A percentile compares a stretch with the other conserved stretches of the same genome.
Evolutionary conservation across 768 basidiomycete species (phyloP).

Genomic region (Royoungia palumana): DNA sequence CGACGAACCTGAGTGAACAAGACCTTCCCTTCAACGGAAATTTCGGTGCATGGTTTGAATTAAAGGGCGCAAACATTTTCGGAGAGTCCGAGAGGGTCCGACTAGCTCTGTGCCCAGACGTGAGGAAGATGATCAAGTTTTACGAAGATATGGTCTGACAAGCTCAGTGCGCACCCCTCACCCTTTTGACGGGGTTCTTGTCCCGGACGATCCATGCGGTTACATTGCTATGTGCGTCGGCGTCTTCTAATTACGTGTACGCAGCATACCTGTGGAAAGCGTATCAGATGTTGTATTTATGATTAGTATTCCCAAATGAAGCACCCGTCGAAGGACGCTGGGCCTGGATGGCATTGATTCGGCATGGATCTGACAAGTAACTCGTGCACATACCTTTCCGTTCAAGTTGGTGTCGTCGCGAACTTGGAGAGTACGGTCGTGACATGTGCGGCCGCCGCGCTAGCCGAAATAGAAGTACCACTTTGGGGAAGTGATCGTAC

Average conservation of each 20-base stretch:
- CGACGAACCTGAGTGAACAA: constrained; percentile 19
- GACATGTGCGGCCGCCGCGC: too few species aligned
- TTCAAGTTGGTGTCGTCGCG: too few species aligned
- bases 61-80: constrained; percentile 46
- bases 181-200: too few species aligned
- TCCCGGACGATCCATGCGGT: neutral
- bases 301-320: too few species aligned
- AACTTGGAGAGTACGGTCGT: too few species aligned
- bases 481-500: constrained; percentile 2
- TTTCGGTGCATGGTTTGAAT: constrained; percentile 56
- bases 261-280: neutral
- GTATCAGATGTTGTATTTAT: too few species aligned
- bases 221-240: neutral
- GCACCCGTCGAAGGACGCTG: too few species aligned
- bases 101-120: constrained; percentile 64
- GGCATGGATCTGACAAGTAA: too few species aligned
- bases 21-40: constrained; percentile 32
- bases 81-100: constrained; percentile 63
- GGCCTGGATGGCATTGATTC: too few species aligned
- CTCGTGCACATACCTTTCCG: too few species aligned
- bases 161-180: neutral
- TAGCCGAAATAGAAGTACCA: neutral
- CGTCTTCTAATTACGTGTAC: neutral
- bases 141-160: constrained; percentile 46
- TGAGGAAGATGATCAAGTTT: constrained; percentile 54